phyloP scores from a whole-genome alignment of 2,329 filamentous ascomycete species.

The Didymella lethalis region DNA sequence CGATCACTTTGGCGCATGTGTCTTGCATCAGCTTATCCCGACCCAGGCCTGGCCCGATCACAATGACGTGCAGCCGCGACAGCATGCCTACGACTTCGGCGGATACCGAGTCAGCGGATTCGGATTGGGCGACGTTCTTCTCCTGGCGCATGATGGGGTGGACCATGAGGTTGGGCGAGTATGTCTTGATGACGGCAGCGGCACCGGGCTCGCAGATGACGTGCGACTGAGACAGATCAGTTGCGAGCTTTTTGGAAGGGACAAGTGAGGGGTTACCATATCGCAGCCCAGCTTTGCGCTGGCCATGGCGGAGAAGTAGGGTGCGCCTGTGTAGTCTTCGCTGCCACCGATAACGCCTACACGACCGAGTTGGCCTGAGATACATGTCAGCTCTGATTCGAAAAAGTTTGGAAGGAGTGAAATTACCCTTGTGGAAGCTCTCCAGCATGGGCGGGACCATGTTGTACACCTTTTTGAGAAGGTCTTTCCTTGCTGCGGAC shows the following conservation, averaged over 20 bases:
- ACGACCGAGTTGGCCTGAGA: constrained; percentile 83
- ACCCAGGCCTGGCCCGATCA: constrained; percentile 90
- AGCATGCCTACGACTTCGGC: constrained; percentile 79
- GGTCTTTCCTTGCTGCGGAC: constrained; percentile 72
- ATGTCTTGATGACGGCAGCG: constrained; percentile 88
- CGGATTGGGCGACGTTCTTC: constrained; percentile 62
- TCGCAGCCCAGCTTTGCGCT: constrained; percentile 90
- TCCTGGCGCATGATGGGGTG: constrained; percentile 92
- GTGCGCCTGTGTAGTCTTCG: constrained; percentile 94
- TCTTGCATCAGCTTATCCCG: constrained; percentile 90
- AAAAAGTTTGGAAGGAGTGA: background rate
- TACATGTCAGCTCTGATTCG: constrained; percentile 23
- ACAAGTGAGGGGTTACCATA: constrained; percentile 66
- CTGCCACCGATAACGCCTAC: constrained; percentile 95
- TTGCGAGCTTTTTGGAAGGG: constrained; percentile 12
- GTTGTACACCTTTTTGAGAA: constrained; percentile 82
- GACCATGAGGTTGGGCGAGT: constrained; percentile 98
- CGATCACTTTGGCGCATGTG: constrained; percentile 80
- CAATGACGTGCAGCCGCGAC: constrained; percentile 85
- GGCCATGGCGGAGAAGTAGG: constrained; percentile 98
- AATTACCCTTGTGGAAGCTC: constrained; percentile 89
- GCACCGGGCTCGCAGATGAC: constrained; percentile 94
- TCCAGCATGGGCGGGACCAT: constrained; percentile 95
- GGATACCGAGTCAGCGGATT: constrained; percentile 70
- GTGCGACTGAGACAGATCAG: constrained; percentile 69